phyloP scores from a whole-genome alignment of 345 rosid genomes.

The Bruguiera parviflora region DNA sequence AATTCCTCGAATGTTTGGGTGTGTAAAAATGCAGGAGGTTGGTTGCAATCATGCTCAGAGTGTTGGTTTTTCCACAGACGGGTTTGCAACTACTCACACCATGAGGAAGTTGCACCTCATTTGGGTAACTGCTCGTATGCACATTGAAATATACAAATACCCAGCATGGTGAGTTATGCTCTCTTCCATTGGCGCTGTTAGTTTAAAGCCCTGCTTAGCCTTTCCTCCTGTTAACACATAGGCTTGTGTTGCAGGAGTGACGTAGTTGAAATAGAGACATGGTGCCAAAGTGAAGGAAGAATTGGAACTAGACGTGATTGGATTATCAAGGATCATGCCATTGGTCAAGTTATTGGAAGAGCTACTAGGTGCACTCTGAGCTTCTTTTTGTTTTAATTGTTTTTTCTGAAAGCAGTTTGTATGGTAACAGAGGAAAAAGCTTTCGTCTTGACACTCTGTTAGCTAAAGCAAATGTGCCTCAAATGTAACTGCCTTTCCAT shows the following conservation, averaged over 20 bases:
- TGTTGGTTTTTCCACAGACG: slow-evolving; percentile 90
- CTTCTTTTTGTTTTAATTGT: not conserved
- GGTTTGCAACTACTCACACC: slow-evolving; percentile 75
- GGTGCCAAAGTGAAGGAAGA: slow-evolving; percentile 93
- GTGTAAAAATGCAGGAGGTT: slow-evolving; percentile 56
- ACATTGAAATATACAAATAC: slow-evolving; percentile 83
- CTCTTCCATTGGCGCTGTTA: not conserved
- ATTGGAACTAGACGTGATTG: slow-evolving; percentile 97
- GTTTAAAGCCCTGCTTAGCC: not conserved
- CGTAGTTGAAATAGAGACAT: slow-evolving; percentile 90
- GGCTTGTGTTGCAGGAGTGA: slow-evolving; percentile 62
- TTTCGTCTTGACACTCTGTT: too few species aligned
- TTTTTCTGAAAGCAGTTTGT: not conserved
- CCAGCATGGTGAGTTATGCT: slow-evolving; percentile 73
- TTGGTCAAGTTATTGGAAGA: slow-evolving; percentile 78
- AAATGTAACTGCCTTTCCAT: too few species aligned
- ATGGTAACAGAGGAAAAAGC: not conserved
- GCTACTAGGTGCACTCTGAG: slow-evolving; percentile 66
- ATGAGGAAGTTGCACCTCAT: slow-evolving; percentile 96
- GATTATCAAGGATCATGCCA: slow-evolving; percentile 63
- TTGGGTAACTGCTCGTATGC: slow-evolving; percentile 99
- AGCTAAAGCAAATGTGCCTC: too few species aligned
- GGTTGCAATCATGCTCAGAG: slow-evolving; percentile 89
- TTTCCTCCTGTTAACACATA: slow-evolving; percentile 1
- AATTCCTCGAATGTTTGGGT: not conserved